These are phyloP conservation scores for Phalaenopsis hybrid DNA, from an alignment of 116 monocot species.

Conservation along the genomic window DNA sequence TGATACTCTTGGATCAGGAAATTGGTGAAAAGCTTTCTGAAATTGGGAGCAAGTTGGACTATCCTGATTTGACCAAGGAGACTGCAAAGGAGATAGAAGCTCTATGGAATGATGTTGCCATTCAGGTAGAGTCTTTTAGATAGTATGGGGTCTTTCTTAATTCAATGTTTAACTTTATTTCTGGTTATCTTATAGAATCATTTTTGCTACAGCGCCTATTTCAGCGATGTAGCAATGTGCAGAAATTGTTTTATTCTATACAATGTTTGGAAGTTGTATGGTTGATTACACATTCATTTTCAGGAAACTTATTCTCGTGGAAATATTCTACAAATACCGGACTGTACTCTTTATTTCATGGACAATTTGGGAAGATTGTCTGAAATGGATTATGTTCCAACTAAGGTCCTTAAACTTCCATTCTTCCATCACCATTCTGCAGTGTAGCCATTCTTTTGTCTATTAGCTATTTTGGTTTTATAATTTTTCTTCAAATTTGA, in stretches of 20 bases:
- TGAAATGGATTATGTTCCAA: constrained; percentile 75
- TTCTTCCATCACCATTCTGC: neutral
- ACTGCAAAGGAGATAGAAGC: constrained; percentile 55
- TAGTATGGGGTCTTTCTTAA: neutral
- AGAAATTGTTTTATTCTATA: neutral
- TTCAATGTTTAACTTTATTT: neutral
- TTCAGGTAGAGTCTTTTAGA: constrained; percentile 46
- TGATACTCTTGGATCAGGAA: constrained; percentile 34
- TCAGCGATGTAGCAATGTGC: neutral
- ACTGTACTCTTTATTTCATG: constrained; percentile 94
- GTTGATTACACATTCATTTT: constrained; percentile 6
- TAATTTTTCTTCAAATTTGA: neutral
- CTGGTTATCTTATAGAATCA: neutral
- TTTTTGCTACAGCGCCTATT: neutral
- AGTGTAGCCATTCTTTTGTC: neutral
- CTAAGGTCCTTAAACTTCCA: constrained; percentile 49
- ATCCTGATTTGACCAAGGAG: constrained; percentile 64
- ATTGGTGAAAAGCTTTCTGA: constrained; percentile 91
- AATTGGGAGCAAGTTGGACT: constrained; percentile 65
- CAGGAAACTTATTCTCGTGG: constrained; percentile 83
- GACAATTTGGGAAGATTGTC: constrained; percentile 72
- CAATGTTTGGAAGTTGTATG: neutral
- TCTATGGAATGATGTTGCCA: constrained; percentile 86
- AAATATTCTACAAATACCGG: constrained; percentile 80
- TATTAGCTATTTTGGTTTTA: too few relatives aligned